phyloP scores from a whole-genome alignment of 352 stramenopile genomes.

The Globisporangium uncinulatum region DNA sequence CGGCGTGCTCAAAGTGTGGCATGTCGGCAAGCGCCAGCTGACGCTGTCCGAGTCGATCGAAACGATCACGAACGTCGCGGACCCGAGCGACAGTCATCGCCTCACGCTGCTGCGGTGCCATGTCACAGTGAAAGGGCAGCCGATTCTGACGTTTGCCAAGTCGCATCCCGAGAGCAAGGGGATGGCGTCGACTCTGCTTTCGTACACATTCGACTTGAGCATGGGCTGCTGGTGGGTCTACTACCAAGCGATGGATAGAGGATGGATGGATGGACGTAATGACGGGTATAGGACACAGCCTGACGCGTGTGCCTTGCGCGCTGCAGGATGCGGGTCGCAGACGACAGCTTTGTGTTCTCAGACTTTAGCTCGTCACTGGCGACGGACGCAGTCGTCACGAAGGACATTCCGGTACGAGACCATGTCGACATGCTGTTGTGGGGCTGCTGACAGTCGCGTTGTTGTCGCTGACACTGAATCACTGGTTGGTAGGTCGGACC shows the following conservation, averaged over 20 bases:
- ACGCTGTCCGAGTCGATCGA: conserved; percentile 61
- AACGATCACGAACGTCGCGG: conserved; percentile 40
- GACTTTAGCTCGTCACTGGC: conserved; percentile 71
- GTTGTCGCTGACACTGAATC: neutral
- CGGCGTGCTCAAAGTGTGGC: conserved; percentile 69
- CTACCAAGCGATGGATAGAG: neutral
- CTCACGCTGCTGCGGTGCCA: conserved; percentile 69
- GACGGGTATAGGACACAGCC: neutral
- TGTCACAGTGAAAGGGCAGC: conserved; percentile 61
- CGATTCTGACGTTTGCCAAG: conserved; percentile 81
- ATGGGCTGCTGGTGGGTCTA: conserved; percentile 66
- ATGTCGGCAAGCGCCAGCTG: conserved; percentile 42
- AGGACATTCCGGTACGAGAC: conserved; percentile 56
- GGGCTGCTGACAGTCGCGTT: neutral
- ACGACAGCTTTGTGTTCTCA: conserved; percentile 83
- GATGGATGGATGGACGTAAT: neutral
- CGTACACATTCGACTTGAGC: conserved; percentile 68
- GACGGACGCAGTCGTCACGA: conserved; percentile 59
- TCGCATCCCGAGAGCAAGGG: conserved; percentile 40
- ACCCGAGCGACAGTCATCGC: conserved; percentile 20
- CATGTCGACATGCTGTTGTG: neutral
- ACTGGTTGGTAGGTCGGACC: conserved; percentile 41
- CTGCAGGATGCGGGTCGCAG: conserved; percentile 75
- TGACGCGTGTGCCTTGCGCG: conserved; percentile 5
- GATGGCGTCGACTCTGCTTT: conserved; percentile 48